Evolutionary conservation across 352 stramenopile genomes (phyloP).

Genomic region (Hyaloperonospora brassicae): DNA sequence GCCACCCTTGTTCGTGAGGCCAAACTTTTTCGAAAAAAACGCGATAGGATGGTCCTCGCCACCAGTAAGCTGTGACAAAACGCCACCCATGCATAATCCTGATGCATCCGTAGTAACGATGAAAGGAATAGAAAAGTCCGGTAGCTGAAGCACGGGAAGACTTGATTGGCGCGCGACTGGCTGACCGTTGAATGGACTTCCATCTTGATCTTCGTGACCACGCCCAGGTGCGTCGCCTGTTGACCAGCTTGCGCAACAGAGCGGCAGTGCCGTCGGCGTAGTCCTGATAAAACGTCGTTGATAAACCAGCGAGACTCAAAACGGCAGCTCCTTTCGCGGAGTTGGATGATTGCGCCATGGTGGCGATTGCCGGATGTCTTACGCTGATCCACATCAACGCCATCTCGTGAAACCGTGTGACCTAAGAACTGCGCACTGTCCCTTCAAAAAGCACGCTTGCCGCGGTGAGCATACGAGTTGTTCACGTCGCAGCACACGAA

Average conservation of each 20-base stretch:
- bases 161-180: too few relatives aligned
- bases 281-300: constrained; percentile 26
- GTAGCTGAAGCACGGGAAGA: too few relatives aligned
- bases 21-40: too few relatives aligned
- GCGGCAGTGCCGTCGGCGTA: constrained; percentile 13
- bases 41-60: too few relatives aligned
- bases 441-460: too few relatives aligned
- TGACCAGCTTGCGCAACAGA: constrained; percentile 15
- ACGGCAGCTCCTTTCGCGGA: constrained; percentile 1
- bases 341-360: constrained; percentile 19
- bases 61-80: too few relatives aligned
- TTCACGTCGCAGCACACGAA: background rate
- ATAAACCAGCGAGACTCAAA: constrained; percentile 19
- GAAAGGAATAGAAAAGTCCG: too few relatives aligned
- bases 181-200: too few relatives aligned
- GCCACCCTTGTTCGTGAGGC: too few relatives aligned
- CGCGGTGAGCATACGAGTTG: background rate
- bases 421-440: background rate
- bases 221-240: constrained; percentile 14
- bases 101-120: too few relatives aligned
- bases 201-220: constrained; percentile 10
- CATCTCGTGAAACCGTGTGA: constrained; percentile 6
- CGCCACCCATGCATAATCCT: too few relatives aligned
- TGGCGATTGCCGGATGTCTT: constrained; percentile 25
- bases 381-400: constrained; percentile 14